Conservation (phyloP, 2,329 filamentous ascomycete genomes). For the Beauveria caledonica region DNA sequence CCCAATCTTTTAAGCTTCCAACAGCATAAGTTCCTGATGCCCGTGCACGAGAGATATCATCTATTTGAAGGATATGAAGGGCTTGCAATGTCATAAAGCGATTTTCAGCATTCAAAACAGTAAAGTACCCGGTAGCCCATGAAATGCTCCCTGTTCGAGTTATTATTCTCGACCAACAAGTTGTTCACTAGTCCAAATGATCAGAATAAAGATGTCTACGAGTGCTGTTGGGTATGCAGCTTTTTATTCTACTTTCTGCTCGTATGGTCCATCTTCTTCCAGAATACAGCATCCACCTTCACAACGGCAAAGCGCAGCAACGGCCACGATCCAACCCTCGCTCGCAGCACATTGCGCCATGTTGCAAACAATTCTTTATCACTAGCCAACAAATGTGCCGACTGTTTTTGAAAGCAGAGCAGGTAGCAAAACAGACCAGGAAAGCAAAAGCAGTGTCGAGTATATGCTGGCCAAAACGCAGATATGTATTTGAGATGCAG, state of each 20-base stretch:
- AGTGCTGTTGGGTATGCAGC: no score
- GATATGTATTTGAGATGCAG: constrained; percentile 14
- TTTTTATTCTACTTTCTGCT: background rate
- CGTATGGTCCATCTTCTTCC: constrained; percentile 14
- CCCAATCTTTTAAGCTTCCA: no score
- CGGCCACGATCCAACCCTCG: constrained; percentile 16
- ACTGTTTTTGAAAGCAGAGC: constrained; percentile 13
- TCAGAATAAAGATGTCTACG: accelerated
- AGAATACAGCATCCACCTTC: constrained; percentile 18
- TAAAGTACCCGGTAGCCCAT: no score
- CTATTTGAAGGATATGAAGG: no score
- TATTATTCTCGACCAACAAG: no score
- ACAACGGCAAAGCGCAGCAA: constrained; percentile 16
- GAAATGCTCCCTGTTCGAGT: no score
- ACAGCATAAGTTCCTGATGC: no score
- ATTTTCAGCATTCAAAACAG: no score
- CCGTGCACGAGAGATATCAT: no score
- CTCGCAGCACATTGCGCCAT: constrained; percentile 15
- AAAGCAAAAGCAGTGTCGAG: constrained; percentile 15
- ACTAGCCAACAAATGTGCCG: constrained; percentile 5
- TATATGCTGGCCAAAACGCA: constrained; percentile 17
- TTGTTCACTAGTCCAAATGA: no score
- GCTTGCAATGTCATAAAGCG: no score
- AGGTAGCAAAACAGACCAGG: constrained; percentile 16
- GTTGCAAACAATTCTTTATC: constrained; percentile 14